A percentile compares a stretch with the other conserved stretches of the same genome.
phyloP scores from a whole-genome alignment of 176 grass and related monocot species.

The Puya raimondii region DNA sequence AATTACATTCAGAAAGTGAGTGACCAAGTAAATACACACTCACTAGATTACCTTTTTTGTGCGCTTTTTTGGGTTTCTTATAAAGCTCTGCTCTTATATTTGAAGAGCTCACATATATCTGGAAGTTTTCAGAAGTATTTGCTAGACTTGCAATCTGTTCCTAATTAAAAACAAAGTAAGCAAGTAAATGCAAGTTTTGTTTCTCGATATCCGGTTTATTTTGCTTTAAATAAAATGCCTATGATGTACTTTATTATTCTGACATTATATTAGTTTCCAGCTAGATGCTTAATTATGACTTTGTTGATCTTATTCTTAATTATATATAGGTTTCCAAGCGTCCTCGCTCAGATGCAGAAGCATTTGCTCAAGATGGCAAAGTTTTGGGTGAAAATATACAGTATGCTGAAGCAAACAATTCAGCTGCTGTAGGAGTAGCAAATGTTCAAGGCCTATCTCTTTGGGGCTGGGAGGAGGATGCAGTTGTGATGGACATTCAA shows the following conservation, averaged over 20 bases:
- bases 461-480: constrained; percentile 68
- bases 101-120: background rate
- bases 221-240: too few species aligned
- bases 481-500: constrained; percentile 67
- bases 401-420: constrained; percentile 34
- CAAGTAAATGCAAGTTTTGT: too few species aligned
- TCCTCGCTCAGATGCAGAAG: constrained; percentile 40
- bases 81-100: background rate
- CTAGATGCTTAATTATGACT: constrained; percentile 7
- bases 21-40: too few species aligned
- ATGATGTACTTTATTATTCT: constrained; percentile 5
- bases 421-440: constrained; percentile 17
- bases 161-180: too few species aligned
- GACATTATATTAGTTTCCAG: background rate
- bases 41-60: background rate
- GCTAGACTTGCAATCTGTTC: too few species aligned
- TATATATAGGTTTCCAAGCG: constrained; percentile 62
- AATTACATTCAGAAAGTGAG: too few species aligned
- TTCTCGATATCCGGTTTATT: too few species aligned
- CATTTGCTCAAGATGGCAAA: constrained; percentile 60
- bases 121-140: background rate
- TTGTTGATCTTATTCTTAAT: constrained; percentile 22
- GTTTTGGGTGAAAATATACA: constrained; percentile 33
- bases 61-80: background rate
- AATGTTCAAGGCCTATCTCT: constrained; percentile 39